Evolutionary conservation across 129 eudicot species (phyloP), one percentile per base, ranked within the genome.

Genomic region (Dittrichia graveolens): DNA sequence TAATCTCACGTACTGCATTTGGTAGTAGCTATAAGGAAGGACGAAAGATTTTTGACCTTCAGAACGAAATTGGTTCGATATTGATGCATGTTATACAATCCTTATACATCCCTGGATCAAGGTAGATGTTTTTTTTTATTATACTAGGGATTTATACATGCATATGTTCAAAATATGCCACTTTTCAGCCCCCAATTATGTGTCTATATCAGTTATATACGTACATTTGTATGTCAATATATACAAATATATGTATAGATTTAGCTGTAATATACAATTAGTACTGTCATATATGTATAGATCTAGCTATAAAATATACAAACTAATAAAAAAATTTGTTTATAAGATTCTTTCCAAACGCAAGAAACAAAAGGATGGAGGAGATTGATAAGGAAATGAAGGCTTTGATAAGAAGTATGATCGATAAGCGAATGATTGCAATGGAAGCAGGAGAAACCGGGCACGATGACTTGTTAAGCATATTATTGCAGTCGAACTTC

Each of bases 1-100:
- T 79, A 6, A 83, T 88, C 13, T 81, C 91, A 3, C 73, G 89
- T 35, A 69, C 88, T 5, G 87, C 90, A 0, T 85, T 88, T 70
- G 90, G 90, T 14, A 80, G 83, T 39, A 82, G 83, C 73, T 78
- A 78, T 34, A 81, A 85, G 67, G 86, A 88, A 61, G 87, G 91
- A n/a, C 75, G 69, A 47, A 62, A 57, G 49, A 80, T 88, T 44
- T 88, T 88, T 54, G 61, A 78, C 11, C 79, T 83, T 16, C 91
- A 85, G 46, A 61, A 76, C 3, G 81, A 88, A 78, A 56, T 68
- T 65, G 67, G 78, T 59, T 45, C 74, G 14, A 47, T 83, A 6
- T 74, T 73, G 16, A 53, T 83, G 56, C 81, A 85, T 65, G 84
- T 81, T 7, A 56, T 79, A 39, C 91, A 80, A 58, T 58, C 84